Evolutionary conservation across 176 grass and related monocot genomes (phyloP), one percentile per base, ranked within the genome.

Genomic region (Eragrostis nindensis): DNA sequence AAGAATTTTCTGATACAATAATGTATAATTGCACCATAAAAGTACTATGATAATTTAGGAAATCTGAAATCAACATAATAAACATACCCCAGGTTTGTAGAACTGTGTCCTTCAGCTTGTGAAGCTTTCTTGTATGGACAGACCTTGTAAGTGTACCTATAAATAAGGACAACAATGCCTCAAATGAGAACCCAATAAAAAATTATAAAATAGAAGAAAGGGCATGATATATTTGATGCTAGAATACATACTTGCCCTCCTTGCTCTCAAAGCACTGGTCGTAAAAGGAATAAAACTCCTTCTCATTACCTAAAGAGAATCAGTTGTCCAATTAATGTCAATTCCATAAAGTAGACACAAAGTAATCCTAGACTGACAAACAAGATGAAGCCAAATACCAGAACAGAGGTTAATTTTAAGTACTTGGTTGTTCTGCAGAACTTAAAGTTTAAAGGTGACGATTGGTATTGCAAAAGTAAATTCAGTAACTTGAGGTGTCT

Each of bases 281-380:
- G 79, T 98, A 93, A 45, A 95, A 98, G 82, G 86, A 93, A 88
- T 98, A 98, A 71, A 98, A 98, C 73, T 98, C 92, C 76, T 89
- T 95, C 50, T 98, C 92, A 27, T 93, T 95, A 14, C 95, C 95
- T 98, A 87, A 71, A 64, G 89, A 86, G 72, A 91, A 74, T 76
- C 52, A 2, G 13, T 52, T 71, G 62, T 82, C 73, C 62, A 73
- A 74, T 86, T 38, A 86, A 53, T 53, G 68, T 25, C 15, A 60
- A 72, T 66, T 32, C 26, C 75, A 26, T 55, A n/a, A n/a, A n/a
- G n/a, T n/a, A 67, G 27, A 71, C 19, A 73, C 72, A 48, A 9
- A 74, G 39, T 53, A 66, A 77, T 29, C 55, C 9, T 42, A 66
- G n/a, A 65, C 39, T 54, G 44, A 56, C 48, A 24, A 47, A 60